These are phyloP conservation scores for Raddia guianensis DNA, from an alignment of 176 grass and related monocot species.

Conservation along the genomic window DNA sequence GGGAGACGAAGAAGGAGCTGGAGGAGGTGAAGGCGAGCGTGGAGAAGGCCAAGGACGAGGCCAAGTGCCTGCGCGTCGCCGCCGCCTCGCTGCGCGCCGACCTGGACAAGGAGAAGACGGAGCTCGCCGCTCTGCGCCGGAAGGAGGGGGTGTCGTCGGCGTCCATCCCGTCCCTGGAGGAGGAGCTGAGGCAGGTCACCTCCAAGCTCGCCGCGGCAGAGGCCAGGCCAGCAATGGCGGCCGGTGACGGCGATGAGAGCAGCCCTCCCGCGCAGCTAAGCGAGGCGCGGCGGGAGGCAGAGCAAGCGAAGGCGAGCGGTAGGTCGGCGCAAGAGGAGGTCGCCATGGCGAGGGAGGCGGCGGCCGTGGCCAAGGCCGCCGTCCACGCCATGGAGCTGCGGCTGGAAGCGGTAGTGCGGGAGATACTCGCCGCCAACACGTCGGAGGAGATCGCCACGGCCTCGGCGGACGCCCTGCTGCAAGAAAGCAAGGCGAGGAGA, in stretches of 20 bases:
- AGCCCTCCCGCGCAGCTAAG: conserved; percentile 20
- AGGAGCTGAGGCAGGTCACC: conserved; percentile 48
- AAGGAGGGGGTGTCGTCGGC: conserved; percentile 30
- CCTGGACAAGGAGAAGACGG: conserved; percentile 52
- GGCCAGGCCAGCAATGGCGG: conserved; percentile 33
- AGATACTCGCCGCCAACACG: conserved; percentile 57
- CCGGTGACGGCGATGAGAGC: neutral
- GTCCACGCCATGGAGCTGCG: conserved; percentile 45
- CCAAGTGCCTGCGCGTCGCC: conserved; percentile 47
- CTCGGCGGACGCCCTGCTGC: conserved; percentile 44
- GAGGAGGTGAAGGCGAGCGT: conserved; percentile 57
- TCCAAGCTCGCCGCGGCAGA: conserved; percentile 38
- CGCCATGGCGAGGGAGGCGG: conserved; percentile 49
- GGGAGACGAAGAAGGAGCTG: conserved; percentile 45
- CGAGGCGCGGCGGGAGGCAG: conserved; percentile 49
- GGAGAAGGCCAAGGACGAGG: conserved; percentile 53
- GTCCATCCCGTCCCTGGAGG: conserved; percentile 53
- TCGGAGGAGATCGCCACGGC: conserved; percentile 51
- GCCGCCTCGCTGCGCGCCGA: conserved; percentile 54
- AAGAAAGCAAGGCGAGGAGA: conserved; percentile 5
- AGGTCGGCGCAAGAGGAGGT: conserved; percentile 52
- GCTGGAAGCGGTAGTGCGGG: conserved; percentile 52
- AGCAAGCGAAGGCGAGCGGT: conserved; percentile 49
- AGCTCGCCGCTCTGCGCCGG: conserved; percentile 43
- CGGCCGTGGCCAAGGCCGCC: conserved; percentile 39